A percentile compares a stretch with the other conserved stretches of the same genome.
Conservation (phyloP, 1,139 yeast species). For the Petasospora rhodanensis region DNA sequence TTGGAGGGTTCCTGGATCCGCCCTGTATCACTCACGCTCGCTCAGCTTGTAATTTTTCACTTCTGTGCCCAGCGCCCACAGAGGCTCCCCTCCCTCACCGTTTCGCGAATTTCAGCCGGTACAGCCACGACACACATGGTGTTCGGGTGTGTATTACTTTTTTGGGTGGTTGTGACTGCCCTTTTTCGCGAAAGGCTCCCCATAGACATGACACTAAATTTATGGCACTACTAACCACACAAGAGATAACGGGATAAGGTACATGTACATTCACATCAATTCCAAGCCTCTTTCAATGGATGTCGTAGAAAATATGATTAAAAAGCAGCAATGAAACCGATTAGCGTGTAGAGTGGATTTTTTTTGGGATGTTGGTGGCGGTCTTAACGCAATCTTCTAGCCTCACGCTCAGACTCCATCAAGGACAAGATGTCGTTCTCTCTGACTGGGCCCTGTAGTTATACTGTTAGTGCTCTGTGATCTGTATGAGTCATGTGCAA, state of each 20-base stretch:
- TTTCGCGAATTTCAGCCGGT: no score
- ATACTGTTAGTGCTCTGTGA: slow-evolving; percentile 4
- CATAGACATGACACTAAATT: no score
- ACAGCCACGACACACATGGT: slow-evolving; percentile 1
- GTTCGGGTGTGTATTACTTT: slow-evolving; percentile 6
- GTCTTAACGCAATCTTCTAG: slow-evolving; percentile 57
- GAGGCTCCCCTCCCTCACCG: no score
- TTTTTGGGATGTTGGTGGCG: no score
- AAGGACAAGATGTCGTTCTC: slow-evolving; percentile 98
- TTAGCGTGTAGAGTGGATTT: no score
- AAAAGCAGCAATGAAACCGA: no score
- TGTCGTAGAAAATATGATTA: no score
- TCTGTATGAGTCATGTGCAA: neutral
- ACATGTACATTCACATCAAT: slow-evolving; percentile 26
- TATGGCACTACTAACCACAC: no score
- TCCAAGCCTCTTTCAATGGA: slow-evolving; percentile 6
- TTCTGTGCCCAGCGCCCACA: no score
- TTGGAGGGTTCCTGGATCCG: neutral
- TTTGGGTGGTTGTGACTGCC: slow-evolving; percentile 10
- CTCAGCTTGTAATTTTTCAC: neutral
- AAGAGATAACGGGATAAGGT: slow-evolving; percentile 7
- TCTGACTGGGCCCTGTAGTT: slow-evolving; percentile 82
- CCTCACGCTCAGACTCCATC: slow-evolving; percentile 99
- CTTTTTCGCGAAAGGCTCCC: neutral
- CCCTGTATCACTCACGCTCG: no score